These are phyloP conservation scores for Aspergillus thermomutatus DNA, from an alignment of 2,329 filamentous ascomycete genomes.

Conservation along the genomic window DNA sequence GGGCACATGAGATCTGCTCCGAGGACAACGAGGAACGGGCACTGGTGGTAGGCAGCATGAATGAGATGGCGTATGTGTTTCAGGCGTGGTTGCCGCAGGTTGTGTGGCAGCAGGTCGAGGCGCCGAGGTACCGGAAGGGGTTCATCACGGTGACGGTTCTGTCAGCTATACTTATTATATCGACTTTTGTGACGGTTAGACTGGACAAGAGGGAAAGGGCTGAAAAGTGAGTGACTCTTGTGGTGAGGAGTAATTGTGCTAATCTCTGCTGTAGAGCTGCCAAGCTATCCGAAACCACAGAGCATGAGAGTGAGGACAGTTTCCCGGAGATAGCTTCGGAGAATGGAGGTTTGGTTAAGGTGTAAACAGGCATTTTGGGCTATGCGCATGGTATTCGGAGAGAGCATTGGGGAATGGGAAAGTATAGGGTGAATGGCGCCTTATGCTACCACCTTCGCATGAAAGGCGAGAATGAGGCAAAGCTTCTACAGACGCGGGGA, in stretches of 20 bases:
- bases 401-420: too few species aligned
- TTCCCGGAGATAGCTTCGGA: not conserved
- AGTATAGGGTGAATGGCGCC: too few species aligned
- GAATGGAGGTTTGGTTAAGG: not conserved
- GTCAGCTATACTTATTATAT: conserved; percentile 49
- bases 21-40: conserved; percentile 63
- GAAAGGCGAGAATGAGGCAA: too few species aligned
- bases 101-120: conserved; percentile 64
- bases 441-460: too few species aligned
- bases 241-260: not conserved
- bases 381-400: too few species aligned
- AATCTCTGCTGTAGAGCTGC: not conserved
- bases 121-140: conserved; percentile 58
- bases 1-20: conserved; percentile 55
- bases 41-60: conserved; percentile 64
- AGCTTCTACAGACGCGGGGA: not conserved
- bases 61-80: conserved; percentile 66
- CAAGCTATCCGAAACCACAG: not conserved
- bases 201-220: not conserved
- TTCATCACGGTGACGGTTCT: conserved; percentile 55
- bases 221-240: not conserved
- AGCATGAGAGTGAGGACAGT: not conserved
- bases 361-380: not conserved
- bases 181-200: conserved; percentile 45
- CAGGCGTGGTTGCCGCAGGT: conserved; percentile 67